Conservation (phyloP, 192 early-diverging fungal species). For the Powellomyces hirtus region DNA sequence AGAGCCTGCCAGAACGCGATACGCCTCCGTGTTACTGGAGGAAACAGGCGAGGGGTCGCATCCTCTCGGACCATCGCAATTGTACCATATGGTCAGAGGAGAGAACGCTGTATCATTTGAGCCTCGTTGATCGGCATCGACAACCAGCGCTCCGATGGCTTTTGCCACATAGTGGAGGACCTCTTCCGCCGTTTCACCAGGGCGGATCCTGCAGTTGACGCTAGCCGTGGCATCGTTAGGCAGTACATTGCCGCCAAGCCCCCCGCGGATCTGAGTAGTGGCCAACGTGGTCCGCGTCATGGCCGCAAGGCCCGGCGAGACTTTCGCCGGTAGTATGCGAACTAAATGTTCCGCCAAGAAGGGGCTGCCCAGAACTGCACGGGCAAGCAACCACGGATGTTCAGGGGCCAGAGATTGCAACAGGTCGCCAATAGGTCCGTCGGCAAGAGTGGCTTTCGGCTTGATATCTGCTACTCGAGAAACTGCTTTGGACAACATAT, state of each 20-base stretch:
- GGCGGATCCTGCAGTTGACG: constrained; percentile 7
- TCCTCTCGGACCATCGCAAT: background rate
- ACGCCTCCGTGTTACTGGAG: constrained; percentile 2
- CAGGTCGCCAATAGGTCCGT: constrained; percentile 11
- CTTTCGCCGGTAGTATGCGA: background rate
- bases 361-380: background rate
- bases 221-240: constrained; percentile 7
- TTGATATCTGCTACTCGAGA: constrained; percentile 28
- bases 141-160: constrained; percentile 7
- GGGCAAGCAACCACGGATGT: constrained; percentile 11
- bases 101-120: background rate
- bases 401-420: background rate
- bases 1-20: constrained; percentile 10
- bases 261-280: background rate
- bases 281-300: constrained; percentile 24
- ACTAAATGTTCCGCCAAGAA: background rate
- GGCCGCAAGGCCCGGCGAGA: constrained; percentile 12
- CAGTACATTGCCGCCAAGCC: constrained; percentile 6
- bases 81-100: too few species aligned
- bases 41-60: constrained; percentile 5
- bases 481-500: constrained; percentile 33
- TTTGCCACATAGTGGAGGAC: constrained; percentile 2
- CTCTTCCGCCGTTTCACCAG: constrained; percentile 7
- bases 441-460: constrained; percentile 14
- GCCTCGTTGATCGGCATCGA: background rate